Base-by-base conservation (phyloP, 129 eudicot species). In the Tagetes patula region DNA sequence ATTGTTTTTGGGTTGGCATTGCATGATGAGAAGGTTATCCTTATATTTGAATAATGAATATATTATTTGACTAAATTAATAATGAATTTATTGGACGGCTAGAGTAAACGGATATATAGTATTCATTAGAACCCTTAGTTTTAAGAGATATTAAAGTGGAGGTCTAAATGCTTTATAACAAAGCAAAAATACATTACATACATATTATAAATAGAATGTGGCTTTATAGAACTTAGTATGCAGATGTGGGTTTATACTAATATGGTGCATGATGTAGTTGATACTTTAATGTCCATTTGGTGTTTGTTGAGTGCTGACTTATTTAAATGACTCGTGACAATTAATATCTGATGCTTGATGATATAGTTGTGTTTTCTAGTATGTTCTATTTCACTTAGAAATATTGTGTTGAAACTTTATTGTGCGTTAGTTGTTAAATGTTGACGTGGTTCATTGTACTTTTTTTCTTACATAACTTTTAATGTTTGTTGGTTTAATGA, bases 1-100 rank as follows among this genome's bases (percentile, higher is more conserved):
- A 41, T 7, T 52, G 3, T 47, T 68, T 34, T 38, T 43, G 30
- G 66, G 68, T 80, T 80, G 80, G 61, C 66, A 74, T 27, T 74
- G 52, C 45, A 65, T 72, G 69, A 66, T 34, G 71, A 68, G 75
- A 67, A 80, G 65, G 61, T 74, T 80, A 69, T 68, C 52, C 50
- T 55, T 31, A 59, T 59, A 13, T 61, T 70, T 50, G 66, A 32
- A 70, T 62, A 11, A 20, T 20, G 27, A 20, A 20, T 69, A 62
- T 62, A 20, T 69, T 60, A 48, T 20, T 20, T 45, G 49, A 13
- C 60, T 8, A 34, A 37, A 41, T 33, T 0, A 53, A 6, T 47
- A 42, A 11, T 56, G 43, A 13, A 14, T 65, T 65, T 27, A 30
- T 66, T 31, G 43, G 67, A 34, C 31, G 27, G 42, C 42, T 4